Percentiles rank a stretch among this genome's conserved stretches.
Evolutionary conservation across 1,284 basidiomycete genomes (phyloP).

Genomic region (Vanrija sp.): DNA sequence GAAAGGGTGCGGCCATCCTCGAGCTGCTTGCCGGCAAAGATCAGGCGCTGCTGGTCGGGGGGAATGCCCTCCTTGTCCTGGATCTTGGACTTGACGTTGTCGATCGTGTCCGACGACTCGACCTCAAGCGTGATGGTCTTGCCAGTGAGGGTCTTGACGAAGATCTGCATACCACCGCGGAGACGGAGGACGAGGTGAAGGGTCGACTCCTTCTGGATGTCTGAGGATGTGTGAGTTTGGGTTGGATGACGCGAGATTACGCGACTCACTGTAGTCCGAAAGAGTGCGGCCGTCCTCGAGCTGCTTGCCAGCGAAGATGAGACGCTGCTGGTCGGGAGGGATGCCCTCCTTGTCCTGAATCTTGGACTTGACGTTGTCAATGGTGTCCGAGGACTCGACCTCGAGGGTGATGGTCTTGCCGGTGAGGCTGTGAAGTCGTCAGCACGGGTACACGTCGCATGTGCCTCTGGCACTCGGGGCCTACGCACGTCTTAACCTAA

Average conservation of each 20-base stretch:
- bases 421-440: constrained; percentile 53
- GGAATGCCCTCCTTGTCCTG: constrained; percentile 89
- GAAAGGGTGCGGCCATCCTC: constrained; percentile 86
- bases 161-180: constrained; percentile 75
- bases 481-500: constrained; percentile 12
- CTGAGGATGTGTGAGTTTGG: constrained; percentile 14
- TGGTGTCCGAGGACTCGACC: constrained; percentile 58
- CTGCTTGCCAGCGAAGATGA: constrained; percentile 93
- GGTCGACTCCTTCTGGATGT: constrained; percentile 99
- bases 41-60: constrained; percentile 87
- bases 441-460: neutral
- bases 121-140: constrained; percentile 96
- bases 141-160: constrained; percentile 67
- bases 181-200: constrained; percentile 96
- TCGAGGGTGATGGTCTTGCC: constrained; percentile 59
- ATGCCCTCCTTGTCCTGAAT: constrained; percentile 65
- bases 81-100: constrained; percentile 96
- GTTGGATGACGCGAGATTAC: neutral
- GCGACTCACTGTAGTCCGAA: constrained; percentile 69
- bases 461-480: too few relatives aligned
- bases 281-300: constrained; percentile 93
- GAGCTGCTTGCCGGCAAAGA: constrained; percentile 98
- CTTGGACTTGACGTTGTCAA: constrained; percentile 60
- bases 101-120: constrained; percentile 86
- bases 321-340: constrained; percentile 87